phyloP scores from a whole-genome alignment of 2,329 filamentous ascomycete species.

The Zasmidium cellare region DNA sequence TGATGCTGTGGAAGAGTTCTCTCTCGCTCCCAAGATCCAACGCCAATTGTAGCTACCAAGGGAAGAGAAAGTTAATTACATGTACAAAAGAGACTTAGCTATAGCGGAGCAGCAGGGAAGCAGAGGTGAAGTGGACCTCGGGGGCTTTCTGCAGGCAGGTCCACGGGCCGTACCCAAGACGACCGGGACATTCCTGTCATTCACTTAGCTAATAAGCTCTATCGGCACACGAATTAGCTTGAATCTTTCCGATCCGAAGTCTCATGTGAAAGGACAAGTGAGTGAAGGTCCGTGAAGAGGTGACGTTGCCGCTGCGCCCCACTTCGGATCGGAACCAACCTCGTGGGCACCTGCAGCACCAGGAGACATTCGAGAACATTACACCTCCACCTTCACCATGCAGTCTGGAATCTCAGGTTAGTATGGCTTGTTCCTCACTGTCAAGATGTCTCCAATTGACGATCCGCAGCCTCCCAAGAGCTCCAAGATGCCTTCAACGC shows the following conservation, averaged over 20 bases:
- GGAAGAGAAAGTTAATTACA: no score
- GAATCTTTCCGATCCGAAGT: neutral
- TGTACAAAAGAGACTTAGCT: neutral
- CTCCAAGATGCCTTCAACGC: constrained; percentile 71
- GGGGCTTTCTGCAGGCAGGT: constrained; percentile 6
- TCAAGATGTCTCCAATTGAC: constrained; percentile 5
- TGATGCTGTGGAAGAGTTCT: no score
- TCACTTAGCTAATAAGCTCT: neutral
- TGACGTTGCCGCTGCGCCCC: neutral
- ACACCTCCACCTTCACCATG: constrained; percentile 50
- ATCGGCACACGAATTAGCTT: neutral
- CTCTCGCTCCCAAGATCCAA: no score
- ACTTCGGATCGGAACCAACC: neutral
- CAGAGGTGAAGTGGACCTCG: constrained; percentile 6
- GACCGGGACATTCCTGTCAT: neutral
- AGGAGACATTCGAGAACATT: neutral
- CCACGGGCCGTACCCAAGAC: constrained; percentile 11
- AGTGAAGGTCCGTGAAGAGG: neutral
- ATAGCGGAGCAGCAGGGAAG: constrained; percentile 4
- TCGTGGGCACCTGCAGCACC: neutral
- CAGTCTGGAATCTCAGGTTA: constrained; percentile 77
- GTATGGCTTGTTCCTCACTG: constrained; percentile 1
- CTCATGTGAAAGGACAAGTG: neutral
- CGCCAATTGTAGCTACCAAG: no score
- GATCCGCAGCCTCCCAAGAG: constrained; percentile 68